Evolutionary conservation across 2,329 filamentous ascomycete species (phyloP), one percentile per base, ranked within the genome.

Genomic region (Xylariomycetidae sp.): DNA sequence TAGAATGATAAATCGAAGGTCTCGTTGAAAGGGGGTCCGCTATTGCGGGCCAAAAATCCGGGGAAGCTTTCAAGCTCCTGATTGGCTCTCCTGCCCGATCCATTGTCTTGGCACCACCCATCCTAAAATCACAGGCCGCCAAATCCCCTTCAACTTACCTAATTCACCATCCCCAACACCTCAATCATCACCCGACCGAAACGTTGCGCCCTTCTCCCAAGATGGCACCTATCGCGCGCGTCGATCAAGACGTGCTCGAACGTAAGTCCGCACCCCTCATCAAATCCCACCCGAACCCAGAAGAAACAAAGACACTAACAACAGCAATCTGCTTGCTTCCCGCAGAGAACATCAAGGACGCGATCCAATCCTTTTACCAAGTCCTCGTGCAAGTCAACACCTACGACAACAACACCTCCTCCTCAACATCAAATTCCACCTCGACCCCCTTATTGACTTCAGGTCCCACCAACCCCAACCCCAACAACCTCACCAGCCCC

Each of bases 351-450:
- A 51, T 60, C 40, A 56, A 58, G 31, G 52, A 58, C 41, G 48
- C 49, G 3, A 55, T 63, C 42, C 54, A 58, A 23, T 51, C 53
- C 12, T 56, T 63, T 15, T 54, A 54, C 34, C 55, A 56, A 36
- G 44, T 60, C 13, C 52, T 63, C 67, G 73, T 82, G 28, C 77
- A 82, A 51, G 66, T 74, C 17, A 69, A 73, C 19, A 69, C 72
- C 38, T 83, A 81, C 63, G 76, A 81, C 62, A 61, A 64, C 25
- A 60, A 37, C 5, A 18, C 19, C 9, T 22, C 30, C n/a, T 30
- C 34, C 25, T 25, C 35, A 13, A 34, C 37, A 15, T 18, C 38
- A 17, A 27, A 23, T 16, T 13, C 39, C 13, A 25, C 27, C 10
- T n/a, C 30, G 9, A 12, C 23, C 28, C 11, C n/a, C 22, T 15